phyloP scores from a whole-genome alignment of 1,139 yeast genomes.

The Magnusiomyces paraingens region DNA sequence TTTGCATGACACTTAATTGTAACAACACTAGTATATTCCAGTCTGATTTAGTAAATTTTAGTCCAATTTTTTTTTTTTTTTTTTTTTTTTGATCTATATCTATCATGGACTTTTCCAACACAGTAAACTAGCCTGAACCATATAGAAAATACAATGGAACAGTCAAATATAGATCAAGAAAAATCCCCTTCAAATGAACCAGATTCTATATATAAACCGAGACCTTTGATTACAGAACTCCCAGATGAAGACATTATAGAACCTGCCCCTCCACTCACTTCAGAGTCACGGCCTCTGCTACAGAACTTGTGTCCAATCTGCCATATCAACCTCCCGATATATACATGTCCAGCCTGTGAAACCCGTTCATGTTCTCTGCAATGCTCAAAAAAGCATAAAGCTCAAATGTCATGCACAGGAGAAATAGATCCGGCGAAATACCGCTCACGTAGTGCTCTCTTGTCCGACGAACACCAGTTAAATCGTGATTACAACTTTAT shows the following conservation, averaged over 20 bases:
- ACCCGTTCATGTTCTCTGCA: slow-evolving; percentile 59
- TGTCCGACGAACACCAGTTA: slow-evolving; percentile 40
- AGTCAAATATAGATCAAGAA: neutral
- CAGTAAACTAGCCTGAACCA: too few species aligned
- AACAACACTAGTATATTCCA: neutral
- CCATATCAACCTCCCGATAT: slow-evolving; percentile 39
- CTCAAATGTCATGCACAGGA: slow-evolving; percentile 60
- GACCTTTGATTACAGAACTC: neutral
- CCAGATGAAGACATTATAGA: neutral
- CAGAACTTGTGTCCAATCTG: slow-evolving; percentile 19
- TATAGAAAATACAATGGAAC: neutral
- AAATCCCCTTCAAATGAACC: neutral
- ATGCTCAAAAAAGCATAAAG: slow-evolving; percentile 70
- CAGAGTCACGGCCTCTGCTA: slow-evolving; percentile 3
- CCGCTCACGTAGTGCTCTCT: slow-evolving; percentile 41
- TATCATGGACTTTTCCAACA: too few species aligned
- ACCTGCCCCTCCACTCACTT: neutral
- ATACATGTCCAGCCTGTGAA: slow-evolving; percentile 81
- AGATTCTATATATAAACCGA: neutral
- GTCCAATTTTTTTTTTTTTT: slow-evolving; percentile 1
- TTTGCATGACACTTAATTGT: too few species aligned
- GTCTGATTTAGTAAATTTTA: slow-evolving; percentile 10
- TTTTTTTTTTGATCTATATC: too few species aligned
- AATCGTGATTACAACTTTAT: slow-evolving; percentile 84
- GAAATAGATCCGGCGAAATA: slow-evolving; percentile 54